phyloP scores from a whole-genome alignment of 2,329 filamentous ascomycete species.

The Neopestalotiopsis sp. region DNA sequence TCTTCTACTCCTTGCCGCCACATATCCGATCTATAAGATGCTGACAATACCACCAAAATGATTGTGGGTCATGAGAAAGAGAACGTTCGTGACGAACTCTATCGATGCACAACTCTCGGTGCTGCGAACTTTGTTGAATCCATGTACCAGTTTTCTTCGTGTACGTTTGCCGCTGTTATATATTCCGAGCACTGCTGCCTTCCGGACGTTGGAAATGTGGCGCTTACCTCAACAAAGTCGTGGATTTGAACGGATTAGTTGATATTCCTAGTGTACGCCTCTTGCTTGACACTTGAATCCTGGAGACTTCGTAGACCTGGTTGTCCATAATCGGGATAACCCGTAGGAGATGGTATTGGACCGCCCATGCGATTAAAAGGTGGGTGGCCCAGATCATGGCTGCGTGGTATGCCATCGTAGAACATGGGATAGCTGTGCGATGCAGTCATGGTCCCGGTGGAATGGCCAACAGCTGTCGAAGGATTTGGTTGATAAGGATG shows the following conservation, averaged over 20 bases:
- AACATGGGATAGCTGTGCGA: background rate
- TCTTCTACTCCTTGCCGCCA: background rate
- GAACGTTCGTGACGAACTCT: background rate
- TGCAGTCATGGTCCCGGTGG: background rate
- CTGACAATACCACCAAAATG: background rate
- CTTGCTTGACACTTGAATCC: slow-evolving; percentile 11
- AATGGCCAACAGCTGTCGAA: background rate
- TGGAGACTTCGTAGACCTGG: background rate
- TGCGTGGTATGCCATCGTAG: slow-evolving; percentile 10
- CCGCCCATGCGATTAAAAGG: slow-evolving; percentile 2
- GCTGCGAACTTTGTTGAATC: background rate
- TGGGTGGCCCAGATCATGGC: background rate
- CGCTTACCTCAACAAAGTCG: background rate
- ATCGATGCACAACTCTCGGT: background rate
- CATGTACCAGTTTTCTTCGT: background rate
- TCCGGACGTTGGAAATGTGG: background rate
- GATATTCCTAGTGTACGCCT: background rate
- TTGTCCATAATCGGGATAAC: slow-evolving; percentile 11
- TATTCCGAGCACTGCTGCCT: background rate
- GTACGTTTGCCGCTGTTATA: background rate
- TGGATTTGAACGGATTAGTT: background rate
- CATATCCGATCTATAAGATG: background rate
- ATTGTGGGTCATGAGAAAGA: background rate
- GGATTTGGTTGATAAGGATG: background rate
- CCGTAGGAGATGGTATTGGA: background rate